Evolutionary conservation across 1,284 basidiomycete species (phyloP), one percentile per base, ranked within the genome.

Genomic region (Puccinia triticina): DNA sequence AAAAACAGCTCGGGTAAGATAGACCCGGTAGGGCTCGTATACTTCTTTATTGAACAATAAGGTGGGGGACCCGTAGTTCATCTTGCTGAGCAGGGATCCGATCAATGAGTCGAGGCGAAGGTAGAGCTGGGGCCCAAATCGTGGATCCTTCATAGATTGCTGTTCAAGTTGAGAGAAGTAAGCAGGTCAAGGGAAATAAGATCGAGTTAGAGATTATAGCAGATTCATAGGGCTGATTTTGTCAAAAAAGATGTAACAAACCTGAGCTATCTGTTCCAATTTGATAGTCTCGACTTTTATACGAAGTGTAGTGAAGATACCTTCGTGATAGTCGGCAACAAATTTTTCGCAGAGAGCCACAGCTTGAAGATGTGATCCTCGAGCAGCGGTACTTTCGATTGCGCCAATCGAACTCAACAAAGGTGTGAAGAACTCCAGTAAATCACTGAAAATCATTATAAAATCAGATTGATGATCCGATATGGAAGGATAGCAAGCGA

Each of bases 221-320:
- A 7, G 23, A 26, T 29, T 26, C 21, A 43, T 18, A 69, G 48
- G 23, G 40, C 21, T 26, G n/a, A 3, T 26, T 29, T 8, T n/a
- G 29, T 46, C 5, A 26, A 37, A 43, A 37, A 67, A n/a, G 11
- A 48, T 26, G 10, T 5, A 66, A 66, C 32, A 55, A 73, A 73
- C 71, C 26, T 53, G 18, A 23, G 71, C 26, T 73, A 75, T 34
- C 29, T 75, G 73, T 75, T 75, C 73, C 59, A 53, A 75, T 37
- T 29, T 40, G 37, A 75, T 61, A 1, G 73, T 75, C 18, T 57
- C 29, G 34, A 59, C 55, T 43, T 43, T 75, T 2, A 75, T 61
- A 14, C 55, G 50, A 11, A 75, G 73, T n/a, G 50, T 75, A 23
- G 55, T 40, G n/a, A 55, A 29, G 21, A 75, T 40, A 7, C 23